Base-by-base conservation (phyloP, 2,329 filamentous ascomycete genomes). In the Stachybotrys echinatus region DNA sequence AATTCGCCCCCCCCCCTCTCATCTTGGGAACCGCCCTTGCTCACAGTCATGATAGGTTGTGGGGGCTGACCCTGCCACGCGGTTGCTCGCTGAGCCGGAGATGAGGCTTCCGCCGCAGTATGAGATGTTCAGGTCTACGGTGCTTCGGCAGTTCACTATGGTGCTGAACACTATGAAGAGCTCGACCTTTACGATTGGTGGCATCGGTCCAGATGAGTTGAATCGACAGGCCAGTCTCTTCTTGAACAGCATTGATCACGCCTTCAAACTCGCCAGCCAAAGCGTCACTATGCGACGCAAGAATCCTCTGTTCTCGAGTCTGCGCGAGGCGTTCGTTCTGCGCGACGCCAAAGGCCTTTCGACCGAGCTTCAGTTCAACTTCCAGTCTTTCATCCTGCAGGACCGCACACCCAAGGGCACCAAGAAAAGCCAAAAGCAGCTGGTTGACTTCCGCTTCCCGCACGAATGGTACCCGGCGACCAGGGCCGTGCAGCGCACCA, bases 381-480 rank as follows among this genome's bases (percentile, higher is more conserved):
- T 94, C 63, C 83, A 85, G 58, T 82, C 79, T 37, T 83, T 85
- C 55, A 70, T 87, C 19, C 72, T 84, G 51, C 77, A 79, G 12
- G 64, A 74, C 3, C 73, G 72, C 22, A 83, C 87, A 62, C 79
- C 84, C 2, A 68, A 73, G 19, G 74, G 72, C 4, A 71, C 85
- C 46, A 70, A 80, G 23, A 69, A 75, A 42, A 78, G 79, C 23
- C 88, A 92, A 58, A 72, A 74, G 58, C 76, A 76, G 19, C 69
- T 95, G 14, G 81, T 89, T n/a, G 90, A 96, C 69, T 73, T 96
- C 56, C 82, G 91, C n/a, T 91, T 84, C 66, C 94, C 94, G 0
- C 80, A 85, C 48, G 94, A 99, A 66, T 97, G 92, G 92, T 97
- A 87, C 63, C 90, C 92, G 1, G 84, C 81, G 4, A 94, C 94